Percentiles rank a stretch among this genome's conserved stretches.
phyloP scores from a whole-genome alignment of 2,329 filamentous ascomycete species.

The Endothia cerciana region DNA sequence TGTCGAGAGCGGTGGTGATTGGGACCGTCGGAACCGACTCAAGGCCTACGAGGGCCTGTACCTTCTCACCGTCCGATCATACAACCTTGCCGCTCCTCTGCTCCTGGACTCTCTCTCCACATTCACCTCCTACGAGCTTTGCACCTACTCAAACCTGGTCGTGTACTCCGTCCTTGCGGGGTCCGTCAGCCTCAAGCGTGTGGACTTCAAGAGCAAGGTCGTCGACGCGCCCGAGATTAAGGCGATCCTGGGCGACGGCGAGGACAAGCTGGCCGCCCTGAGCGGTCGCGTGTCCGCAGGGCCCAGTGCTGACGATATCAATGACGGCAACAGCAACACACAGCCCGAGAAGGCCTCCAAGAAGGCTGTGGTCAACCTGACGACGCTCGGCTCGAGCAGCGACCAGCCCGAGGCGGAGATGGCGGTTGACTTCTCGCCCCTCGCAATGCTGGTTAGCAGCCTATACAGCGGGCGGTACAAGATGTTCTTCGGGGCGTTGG shows the following conservation, averaged over 20 bases:
- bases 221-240: slow-evolving; percentile 98
- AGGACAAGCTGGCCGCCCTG: slow-evolving; percentile 84
- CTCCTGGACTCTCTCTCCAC: slow-evolving; percentile 97
- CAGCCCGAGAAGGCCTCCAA: slow-evolving; percentile 54
- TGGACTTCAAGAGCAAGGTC: slow-evolving; percentile 99
- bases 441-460: slow-evolving; percentile 86
- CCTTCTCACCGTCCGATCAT: slow-evolving; percentile 87
- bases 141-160: slow-evolving; percentile 92
- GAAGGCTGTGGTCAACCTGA: slow-evolving; percentile 83
- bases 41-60: slow-evolving; percentile 98
- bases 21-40: slow-evolving; percentile 96
- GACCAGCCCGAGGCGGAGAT: slow-evolving; percentile 79
- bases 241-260: slow-evolving; percentile 87
- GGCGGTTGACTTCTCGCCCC: slow-evolving; percentile 84
- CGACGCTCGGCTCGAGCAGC: slow-evolving; percentile 71
- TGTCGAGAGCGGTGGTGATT: slow-evolving; percentile 94
- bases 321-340: slow-evolving; percentile 60
- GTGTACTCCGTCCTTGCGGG: slow-evolving; percentile 95
- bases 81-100: slow-evolving; percentile 86
- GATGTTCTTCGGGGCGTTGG: slow-evolving; percentile 88
- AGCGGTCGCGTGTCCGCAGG: slow-evolving; percentile 81
- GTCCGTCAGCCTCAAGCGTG: slow-evolving; percentile 90
- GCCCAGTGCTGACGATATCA: slow-evolving; percentile 78
- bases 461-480: slow-evolving; percentile 94
- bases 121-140: slow-evolving; percentile 98